Evolutionary conservation across 179 eudicot species (phyloP).

Genomic region (Drosera spatulata): DNA sequence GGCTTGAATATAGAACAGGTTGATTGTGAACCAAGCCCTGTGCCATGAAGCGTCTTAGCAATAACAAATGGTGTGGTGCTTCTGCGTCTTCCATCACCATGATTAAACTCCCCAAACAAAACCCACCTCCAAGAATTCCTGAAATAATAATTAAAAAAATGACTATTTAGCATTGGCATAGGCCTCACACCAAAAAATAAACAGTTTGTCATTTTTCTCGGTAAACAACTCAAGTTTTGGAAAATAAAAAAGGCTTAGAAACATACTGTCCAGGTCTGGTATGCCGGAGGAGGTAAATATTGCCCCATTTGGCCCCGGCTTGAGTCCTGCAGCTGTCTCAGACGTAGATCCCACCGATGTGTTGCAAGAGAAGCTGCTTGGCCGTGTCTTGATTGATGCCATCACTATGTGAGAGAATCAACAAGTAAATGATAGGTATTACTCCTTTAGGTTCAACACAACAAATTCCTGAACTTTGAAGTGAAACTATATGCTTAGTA

Average conservation of each 20-base stretch:
- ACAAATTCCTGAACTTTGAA: too few relatives aligned
- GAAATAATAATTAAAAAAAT: neutral
- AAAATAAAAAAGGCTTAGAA: neutral
- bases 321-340: constrained; percentile 52
- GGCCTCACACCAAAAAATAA: too few relatives aligned
- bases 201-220: too few relatives aligned
- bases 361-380: constrained; percentile 85
- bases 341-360: constrained; percentile 34
- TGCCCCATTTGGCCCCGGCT: constrained; percentile 82
- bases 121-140: constrained; percentile 96
- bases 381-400: constrained; percentile 46
- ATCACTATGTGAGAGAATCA: constrained; percentile 14
- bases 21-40: constrained; percentile 89
- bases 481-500: too few relatives aligned
- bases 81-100: constrained; percentile 96
- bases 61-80: constrained; percentile 95
- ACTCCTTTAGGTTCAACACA: too few relatives aligned
- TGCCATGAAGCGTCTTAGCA: constrained; percentile 90
- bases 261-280: constrained; percentile 84
- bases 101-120: constrained; percentile 72
- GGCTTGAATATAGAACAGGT: constrained; percentile 87
- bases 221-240: too few relatives aligned
- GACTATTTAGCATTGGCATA: too few relatives aligned
- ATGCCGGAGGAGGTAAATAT: constrained; percentile 85
- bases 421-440: too few relatives aligned